These are phyloP conservation scores for Verticillium klebahnii DNA, from an alignment of 2,329 filamentous ascomycete genomes.

Conservation along the genomic window DNA sequence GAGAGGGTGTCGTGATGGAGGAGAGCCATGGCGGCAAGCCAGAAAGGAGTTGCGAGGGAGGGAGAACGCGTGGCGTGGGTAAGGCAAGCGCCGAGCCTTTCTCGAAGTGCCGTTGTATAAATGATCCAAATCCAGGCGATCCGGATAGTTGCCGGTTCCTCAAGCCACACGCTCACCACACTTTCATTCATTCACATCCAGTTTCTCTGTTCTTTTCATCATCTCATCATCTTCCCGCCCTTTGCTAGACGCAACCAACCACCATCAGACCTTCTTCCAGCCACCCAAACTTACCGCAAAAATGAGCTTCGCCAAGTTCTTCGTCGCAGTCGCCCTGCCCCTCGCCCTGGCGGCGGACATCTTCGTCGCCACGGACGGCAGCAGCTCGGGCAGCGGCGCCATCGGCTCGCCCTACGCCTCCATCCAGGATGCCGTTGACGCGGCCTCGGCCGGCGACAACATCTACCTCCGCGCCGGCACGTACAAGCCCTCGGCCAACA, in stretches of 20 bases:
- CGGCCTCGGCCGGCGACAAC: conserved; percentile 37
- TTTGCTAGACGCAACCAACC: neutral
- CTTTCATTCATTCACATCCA: conserved; percentile 1
- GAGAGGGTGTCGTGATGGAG: neutral
- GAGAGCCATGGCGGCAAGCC: neutral
- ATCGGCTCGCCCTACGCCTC: conserved; percentile 34
- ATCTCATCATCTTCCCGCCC: neutral
- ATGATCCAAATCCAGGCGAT: neutral
- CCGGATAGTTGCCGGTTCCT: neutral
- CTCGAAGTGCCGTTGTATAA: neutral
- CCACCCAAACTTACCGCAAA: neutral
- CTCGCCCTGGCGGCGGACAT: conserved; percentile 26
- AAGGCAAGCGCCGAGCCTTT: neutral
- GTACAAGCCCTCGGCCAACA: conserved; percentile 40
- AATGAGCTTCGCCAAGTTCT: conserved; percentile 11
- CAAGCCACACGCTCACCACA: neutral
- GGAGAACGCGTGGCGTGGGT: neutral
- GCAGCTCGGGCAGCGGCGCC: conserved; percentile 29
- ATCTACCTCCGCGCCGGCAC: conserved; percentile 25
- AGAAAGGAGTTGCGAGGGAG: neutral
- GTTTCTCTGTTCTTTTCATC: conserved; percentile 4
- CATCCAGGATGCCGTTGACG: conserved; percentile 40
- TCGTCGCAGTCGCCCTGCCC: conserved; percentile 9
- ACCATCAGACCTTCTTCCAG: neutral
- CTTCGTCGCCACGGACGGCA: conserved; percentile 40